Evolutionary conservation across 176 grass and related monocot genomes (phyloP).

Genomic region (Aegilops sharonensis): DNA sequence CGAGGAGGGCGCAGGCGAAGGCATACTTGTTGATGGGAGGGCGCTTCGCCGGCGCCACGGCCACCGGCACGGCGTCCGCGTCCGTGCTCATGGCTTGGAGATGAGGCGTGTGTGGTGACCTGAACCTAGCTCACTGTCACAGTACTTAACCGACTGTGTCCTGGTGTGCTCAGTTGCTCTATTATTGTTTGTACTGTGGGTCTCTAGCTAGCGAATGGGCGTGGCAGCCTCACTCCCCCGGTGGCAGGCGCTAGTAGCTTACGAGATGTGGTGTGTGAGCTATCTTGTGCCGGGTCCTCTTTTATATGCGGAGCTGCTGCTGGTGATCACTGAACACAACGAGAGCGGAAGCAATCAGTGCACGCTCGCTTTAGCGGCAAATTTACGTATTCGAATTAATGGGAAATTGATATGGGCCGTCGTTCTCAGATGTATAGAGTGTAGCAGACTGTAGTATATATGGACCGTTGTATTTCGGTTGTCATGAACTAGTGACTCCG

Average conservation of each 20-base stretch:
- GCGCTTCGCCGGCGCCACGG: conserved; percentile 59
- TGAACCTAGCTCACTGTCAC: background rate
- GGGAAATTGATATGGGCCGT: background rate
- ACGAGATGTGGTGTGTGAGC: background rate
- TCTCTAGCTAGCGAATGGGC: background rate
- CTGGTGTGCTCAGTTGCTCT: background rate
- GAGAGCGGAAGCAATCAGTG: background rate
- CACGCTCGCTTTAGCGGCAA: background rate
- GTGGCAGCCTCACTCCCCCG: background rate
- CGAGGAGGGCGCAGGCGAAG: conserved; percentile 59
- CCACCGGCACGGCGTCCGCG: conserved; percentile 29
- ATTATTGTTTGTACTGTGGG: conserved; percentile 26
- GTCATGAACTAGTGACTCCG: background rate
- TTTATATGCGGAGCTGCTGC: conserved; percentile 30
- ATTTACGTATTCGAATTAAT: background rate
- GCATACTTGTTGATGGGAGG: conserved; percentile 69
- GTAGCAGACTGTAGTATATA: background rate
- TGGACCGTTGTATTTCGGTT: background rate
- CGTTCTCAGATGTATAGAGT: background rate
- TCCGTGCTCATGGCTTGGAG: conserved; percentile 28
- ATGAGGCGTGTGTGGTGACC: background rate
- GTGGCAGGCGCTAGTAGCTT: background rate
- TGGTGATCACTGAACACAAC: background rate
- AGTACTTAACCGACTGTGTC: background rate
- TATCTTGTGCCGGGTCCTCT: conserved; percentile 4